A percentile compares a stretch with the other conserved stretches of the same genome.
Evolutionary conservation across 176 grass and related monocot species (phyloP).

Genomic region (Oryza punctata): DNA sequence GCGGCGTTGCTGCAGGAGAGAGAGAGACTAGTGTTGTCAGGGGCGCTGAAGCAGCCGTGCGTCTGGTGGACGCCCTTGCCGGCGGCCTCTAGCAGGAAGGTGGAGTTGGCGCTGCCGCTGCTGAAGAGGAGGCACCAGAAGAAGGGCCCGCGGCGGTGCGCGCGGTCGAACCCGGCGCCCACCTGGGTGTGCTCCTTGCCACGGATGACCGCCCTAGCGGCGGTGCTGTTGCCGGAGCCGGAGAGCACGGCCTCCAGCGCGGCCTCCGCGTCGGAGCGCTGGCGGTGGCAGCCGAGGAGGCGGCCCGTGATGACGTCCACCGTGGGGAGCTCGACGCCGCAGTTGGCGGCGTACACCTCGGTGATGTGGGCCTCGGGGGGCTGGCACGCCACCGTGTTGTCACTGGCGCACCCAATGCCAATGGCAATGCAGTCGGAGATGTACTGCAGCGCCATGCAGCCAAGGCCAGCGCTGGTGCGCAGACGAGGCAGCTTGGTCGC

Average conservation of each 20-base stretch:
- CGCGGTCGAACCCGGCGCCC: constrained; percentile 62
- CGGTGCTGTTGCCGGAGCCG: background rate
- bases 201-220: constrained; percentile 42
- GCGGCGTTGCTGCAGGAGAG: constrained; percentile 44
- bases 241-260: constrained; percentile 45
- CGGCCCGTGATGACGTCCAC: constrained; percentile 60
- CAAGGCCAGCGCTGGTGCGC: constrained; percentile 64
- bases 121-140: constrained; percentile 93
- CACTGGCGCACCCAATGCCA: constrained; percentile 33
- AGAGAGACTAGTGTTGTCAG: constrained; percentile 29
- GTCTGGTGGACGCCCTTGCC: constrained; percentile 66
- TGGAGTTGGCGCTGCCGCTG: constrained; percentile 61
- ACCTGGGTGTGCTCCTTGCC: constrained; percentile 73
- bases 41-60: constrained; percentile 76
- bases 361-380: constrained; percentile 78
- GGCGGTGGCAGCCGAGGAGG: constrained; percentile 62
- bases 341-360: constrained; percentile 91
- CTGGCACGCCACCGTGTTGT: constrained; percentile 49
- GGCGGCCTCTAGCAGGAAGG: constrained; percentile 71
- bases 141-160: constrained; percentile 56
- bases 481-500: constrained; percentile 56
- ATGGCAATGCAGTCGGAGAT: constrained; percentile 56
- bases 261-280: constrained; percentile 38
- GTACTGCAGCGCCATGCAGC: constrained; percentile 92
- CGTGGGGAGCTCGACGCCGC: constrained; percentile 90